phyloP scores from a whole-genome alignment of 306 rosid species.

The Acacia confusa region DNA sequence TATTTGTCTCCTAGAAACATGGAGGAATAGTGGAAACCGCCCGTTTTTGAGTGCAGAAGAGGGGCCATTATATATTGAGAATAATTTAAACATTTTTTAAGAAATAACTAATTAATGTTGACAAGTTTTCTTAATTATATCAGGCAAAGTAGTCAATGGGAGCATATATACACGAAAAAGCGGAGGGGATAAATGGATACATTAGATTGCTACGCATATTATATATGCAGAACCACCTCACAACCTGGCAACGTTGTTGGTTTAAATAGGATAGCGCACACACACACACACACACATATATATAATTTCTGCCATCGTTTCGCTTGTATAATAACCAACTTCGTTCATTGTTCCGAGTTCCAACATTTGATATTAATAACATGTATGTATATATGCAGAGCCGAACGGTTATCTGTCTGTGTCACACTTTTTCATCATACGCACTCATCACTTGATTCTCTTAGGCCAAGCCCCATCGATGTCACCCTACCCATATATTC shows the following conservation, averaged over 20 bases:
- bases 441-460: not conserved
- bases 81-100: no score
- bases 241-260: not conserved
- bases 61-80: no score
- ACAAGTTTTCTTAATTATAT: no score
- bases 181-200: no score
- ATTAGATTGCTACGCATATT: not conserved
- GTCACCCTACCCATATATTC: constrained; percentile 26
- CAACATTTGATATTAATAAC: not conserved
- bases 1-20: no score
- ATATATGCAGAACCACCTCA: not conserved
- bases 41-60: no score
- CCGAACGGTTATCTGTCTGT: not conserved
- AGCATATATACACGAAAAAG: no score
- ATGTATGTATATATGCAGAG: not conserved
- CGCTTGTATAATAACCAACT: not conserved
- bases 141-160: not conserved
- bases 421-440: not conserved
- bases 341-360: not conserved
- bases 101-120: not conserved
- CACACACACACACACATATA: no score
- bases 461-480: constrained; percentile 15
- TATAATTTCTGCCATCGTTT: not conserved
- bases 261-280: not conserved
- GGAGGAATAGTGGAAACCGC: no score